Base-by-base conservation (phyloP, 495 filamentous ascomycete species). In the Tuber calosporum region DNA sequence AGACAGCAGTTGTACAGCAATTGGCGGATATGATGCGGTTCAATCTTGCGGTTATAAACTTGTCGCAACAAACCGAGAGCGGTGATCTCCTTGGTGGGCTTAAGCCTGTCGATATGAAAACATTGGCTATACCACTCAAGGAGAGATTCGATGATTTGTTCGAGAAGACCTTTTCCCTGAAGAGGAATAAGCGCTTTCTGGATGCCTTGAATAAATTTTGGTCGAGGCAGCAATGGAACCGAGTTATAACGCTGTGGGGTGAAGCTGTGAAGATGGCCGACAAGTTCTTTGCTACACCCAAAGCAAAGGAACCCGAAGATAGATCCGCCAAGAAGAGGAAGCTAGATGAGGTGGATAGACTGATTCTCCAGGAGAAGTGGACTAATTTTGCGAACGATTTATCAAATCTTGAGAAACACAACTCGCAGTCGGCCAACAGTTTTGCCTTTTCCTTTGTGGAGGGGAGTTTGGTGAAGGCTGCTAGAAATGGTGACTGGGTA, bases 401-500 rank as follows among this genome's bases (percentile, higher is more conserved):
- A n/a, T 86, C 88, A 26, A 89, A 90, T 73, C 91, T 98, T 66
- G 91, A 97, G 79, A 86, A 89, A 26, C 93, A 96, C 80, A 86
- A 96, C 19, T 88, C 90, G 11, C 89, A 89, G 71, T 90, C 92
- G 2, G 88, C 90, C 40, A 90, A 91, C 42, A 90, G 90, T 68
- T 97, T 97, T 82, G 93, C 94, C 0, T 98, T 99, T 81, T 89
- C 91, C 26, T 99, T 99, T 79, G 89, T 97, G 2, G 94, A 99
- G 82, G 93, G 96, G 72, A 96, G 92, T 77, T 91, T 99, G 79
- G 91, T 98, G 43, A 92, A 92, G 83, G 96, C 96, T 7, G 88
- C 92, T 36, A 86, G 94, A 68, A 97, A 97, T 82, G 96, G 96
- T 7, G 93, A 97, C 81, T 99, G 96, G 96, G 92, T 99, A 22